Evolutionary conservation across 495 filamentous ascomycete species (phyloP).

Genomic region (Aspergillus funiculosus): DNA sequence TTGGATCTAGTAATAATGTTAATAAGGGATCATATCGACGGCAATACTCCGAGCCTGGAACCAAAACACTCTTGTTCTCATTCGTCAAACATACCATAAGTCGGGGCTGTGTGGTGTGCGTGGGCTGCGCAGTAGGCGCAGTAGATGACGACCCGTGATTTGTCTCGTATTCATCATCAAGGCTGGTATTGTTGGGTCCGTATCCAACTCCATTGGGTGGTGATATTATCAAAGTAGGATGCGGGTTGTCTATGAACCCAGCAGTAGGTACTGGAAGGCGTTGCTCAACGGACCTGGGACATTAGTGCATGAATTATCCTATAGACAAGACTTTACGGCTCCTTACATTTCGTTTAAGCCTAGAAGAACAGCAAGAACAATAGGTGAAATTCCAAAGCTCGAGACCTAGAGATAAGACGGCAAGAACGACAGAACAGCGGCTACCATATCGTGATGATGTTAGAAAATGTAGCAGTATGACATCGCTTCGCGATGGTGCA

Average conservation of each 20-base stretch:
- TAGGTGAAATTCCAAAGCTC: not conserved
- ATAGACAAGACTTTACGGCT: not conserved
- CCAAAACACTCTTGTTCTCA: not conserved
- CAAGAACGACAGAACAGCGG: not conserved
- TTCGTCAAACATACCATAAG: slow-evolving; percentile 32
- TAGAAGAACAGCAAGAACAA: not conserved
- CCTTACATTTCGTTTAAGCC: slow-evolving; percentile 1
- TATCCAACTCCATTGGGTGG: slow-evolving; percentile 1
- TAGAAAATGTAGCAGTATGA: not conserved
- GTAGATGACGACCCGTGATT: not conserved
- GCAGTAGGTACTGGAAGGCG: not conserved
- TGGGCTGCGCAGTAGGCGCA: not conserved
- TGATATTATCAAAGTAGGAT: not conserved
- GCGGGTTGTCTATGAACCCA: slow-evolving; percentile 4
- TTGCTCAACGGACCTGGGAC: slow-evolving; percentile 7
- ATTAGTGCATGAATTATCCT: not conserved
- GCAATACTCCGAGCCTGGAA: not conserved
- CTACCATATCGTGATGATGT: slow-evolving; percentile 2
- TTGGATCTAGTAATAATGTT: slow-evolving; percentile 42
- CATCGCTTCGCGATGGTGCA: slow-evolving; percentile 2
- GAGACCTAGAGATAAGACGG: slow-evolving; percentile 2
- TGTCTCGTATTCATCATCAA: slow-evolving; percentile 15
- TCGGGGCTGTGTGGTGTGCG: slow-evolving; percentile 17
- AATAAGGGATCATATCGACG: not conserved
- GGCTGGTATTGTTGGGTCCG: not conserved